Evolutionary conservation across 331 rosid species (phyloP), one percentile per base, ranked within the genome.

Genomic region (Quercus phellos): DNA sequence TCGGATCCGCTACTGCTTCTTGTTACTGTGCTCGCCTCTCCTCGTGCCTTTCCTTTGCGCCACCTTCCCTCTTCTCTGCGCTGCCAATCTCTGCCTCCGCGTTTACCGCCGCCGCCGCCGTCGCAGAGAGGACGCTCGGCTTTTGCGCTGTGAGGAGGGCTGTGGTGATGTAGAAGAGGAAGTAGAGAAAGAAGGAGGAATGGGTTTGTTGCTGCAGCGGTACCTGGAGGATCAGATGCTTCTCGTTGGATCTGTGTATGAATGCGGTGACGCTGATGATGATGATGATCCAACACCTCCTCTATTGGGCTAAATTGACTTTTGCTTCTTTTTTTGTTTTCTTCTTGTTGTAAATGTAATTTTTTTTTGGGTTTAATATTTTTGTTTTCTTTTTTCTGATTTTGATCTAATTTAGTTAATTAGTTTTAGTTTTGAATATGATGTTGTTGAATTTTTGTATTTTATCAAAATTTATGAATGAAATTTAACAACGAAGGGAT

Each of bases 221-320:
- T 91, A 91, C 74, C 76, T 93, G 87, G 97, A 93, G 63, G 97
- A 93, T 83, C 98, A 91, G 77, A 84, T 93, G 70, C 68, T 82
- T 78, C 93, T 93, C 2, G 96, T 90, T 55, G 70, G 97, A 80
- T 93, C 89, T 68, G 87, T 90, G 82, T 93, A 90, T 51, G 96
- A 90, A 9, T 91, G 98, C 8, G 91, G 92, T 1, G 91, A 87
- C 69, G 86, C 77, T 1, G 82, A 82, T 0, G 82, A 80, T 3
- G 69, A 51, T 13, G 88, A 82, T 19, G 58, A 34, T 43, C 71
- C 71, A 69, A 60, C 32, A 50, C 43, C 68, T 58, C 85, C 86
- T 74, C 53, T 84, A 0, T 77, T 84, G 43, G 34, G 59, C 59
- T 86, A 81, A 80, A n/a, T 66, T 34, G 19, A 19, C 2, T 17